phyloP scores from a whole-genome alignment of 2,329 filamentous ascomycete species.

The Penicillium sp. region DNA sequence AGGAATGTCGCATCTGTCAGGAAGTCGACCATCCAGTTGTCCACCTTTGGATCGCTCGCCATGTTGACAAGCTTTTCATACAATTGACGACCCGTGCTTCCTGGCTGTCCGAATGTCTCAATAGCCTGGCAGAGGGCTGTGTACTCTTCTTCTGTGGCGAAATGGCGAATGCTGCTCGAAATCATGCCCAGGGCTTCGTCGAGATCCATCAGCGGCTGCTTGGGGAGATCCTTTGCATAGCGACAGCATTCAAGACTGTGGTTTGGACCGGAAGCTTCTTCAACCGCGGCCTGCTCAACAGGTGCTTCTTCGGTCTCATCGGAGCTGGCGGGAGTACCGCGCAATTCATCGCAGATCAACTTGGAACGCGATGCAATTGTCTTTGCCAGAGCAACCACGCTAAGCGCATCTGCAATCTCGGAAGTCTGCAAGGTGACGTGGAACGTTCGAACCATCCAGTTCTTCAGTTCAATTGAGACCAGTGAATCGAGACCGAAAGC shows the following conservation, averaged over 20 bases:
- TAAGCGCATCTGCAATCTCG: conserved; percentile 6
- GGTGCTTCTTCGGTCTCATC: not conserved
- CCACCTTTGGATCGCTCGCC: conserved; percentile 1
- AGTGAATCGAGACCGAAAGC: conserved; percentile 10
- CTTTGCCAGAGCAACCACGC: conserved; percentile 9
- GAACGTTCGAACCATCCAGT: conserved; percentile 12
- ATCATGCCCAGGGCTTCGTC: conserved; percentile 2
- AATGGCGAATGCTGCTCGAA: not conserved
- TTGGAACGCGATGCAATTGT: conserved; percentile 7
- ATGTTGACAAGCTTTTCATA: not conserved
- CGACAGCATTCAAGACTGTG: conserved; percentile 8
- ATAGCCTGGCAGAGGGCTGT: conserved; percentile 1
- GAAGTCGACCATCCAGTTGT: conserved; percentile 12
- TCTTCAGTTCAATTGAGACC: conserved; percentile 8
- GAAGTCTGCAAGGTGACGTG: conserved; percentile 9
- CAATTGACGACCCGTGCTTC: conserved; percentile 2
- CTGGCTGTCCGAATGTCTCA: not conserved
- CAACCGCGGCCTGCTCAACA: not conserved
- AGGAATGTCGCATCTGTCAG: conserved; percentile 6
- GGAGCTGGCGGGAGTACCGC: not conserved
- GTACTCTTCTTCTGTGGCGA: conserved; percentile 9
- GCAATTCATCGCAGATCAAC: conserved; percentile 3
- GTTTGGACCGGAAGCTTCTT: not conserved
- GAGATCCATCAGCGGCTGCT: conserved; percentile 7
- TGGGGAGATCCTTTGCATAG: conserved; percentile 11